A percentile compares a stretch with the other conserved stretches of the same genome.
Conservation (phyloP, 768 basidiomycete species). For the Mycena metata region DNA sequence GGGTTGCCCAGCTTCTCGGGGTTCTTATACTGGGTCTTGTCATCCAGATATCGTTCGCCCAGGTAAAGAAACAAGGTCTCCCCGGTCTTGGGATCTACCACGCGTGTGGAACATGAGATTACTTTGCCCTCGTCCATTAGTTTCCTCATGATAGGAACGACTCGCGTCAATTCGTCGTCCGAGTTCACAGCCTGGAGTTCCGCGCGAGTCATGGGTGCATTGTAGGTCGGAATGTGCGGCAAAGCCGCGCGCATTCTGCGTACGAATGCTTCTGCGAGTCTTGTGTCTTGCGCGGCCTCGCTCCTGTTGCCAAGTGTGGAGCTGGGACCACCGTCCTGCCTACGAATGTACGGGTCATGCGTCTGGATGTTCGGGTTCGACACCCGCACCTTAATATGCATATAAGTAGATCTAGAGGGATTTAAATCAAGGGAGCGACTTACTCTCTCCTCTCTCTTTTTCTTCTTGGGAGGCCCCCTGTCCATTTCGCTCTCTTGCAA, state of each 20-base stretch:
- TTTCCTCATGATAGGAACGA: neutral
- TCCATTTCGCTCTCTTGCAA: too few relatives aligned
- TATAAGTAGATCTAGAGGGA: too few relatives aligned
- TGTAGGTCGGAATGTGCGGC: neutral
- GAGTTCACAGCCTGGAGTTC: neutral
- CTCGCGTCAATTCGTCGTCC: neutral
- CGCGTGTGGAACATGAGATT: neutral
- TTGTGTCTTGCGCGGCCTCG: neutral
- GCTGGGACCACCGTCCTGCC: neutral
- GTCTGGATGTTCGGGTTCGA: neutral
- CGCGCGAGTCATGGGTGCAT: neutral
- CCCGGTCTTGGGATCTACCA: neutral
- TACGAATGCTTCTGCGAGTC: neutral
- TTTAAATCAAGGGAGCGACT: too few relatives aligned
- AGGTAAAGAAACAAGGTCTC: neutral
- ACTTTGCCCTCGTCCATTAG: neutral
- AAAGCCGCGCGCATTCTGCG: neutral
- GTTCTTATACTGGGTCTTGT: neutral
- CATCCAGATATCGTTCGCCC: neutral
- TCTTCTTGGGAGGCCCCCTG: too few relatives aligned
- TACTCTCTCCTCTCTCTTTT: too few relatives aligned
- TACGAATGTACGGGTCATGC: neutral
- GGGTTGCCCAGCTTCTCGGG: neutral
- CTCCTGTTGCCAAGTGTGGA: neutral
- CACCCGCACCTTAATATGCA: neutral